These are phyloP conservation scores for Lepidium didymum DNA, from an alignment of 345 rosid species.

Conservation along the genomic window DNA sequence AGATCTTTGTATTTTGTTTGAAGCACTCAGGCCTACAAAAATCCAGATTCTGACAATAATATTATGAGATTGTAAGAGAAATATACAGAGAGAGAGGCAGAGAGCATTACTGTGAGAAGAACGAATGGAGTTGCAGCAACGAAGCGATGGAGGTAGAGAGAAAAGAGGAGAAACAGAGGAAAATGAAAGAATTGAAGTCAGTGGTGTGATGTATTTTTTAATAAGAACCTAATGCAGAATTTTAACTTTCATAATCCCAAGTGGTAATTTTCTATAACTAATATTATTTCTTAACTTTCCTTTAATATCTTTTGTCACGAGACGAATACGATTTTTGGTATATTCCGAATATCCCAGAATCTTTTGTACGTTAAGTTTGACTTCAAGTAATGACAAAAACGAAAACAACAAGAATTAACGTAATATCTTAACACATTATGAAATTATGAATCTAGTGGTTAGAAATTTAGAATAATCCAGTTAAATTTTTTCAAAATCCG, in stretches of 20 bases:
- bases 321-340: neutral
- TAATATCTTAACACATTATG: too few species aligned
- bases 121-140: neutral
- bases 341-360: neutral
- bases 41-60: neutral
- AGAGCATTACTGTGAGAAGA: constrained; percentile 2
- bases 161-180: constrained; percentile 9
- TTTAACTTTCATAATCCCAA: too few species aligned
- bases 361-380: too few species aligned
- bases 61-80: neutral
- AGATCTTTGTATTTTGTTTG: neutral
- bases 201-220: neutral
- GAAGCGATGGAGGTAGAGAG: neutral
- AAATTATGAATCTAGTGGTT: too few species aligned
- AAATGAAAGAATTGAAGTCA: constrained; percentile 4
- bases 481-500: too few species aligned
- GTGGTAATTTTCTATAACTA: neutral
- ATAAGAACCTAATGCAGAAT: neutral
- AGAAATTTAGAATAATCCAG: too few species aligned
- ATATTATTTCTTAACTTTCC: neutral
- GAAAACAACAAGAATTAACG: too few species aligned
- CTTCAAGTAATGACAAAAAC: too few species aligned
- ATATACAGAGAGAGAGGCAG: neutral
- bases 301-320: neutral
- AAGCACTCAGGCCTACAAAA: neutral